Evolutionary conservation across 2,329 filamentous ascomycete species (phyloP), one percentile per base, ranked within the genome.

Genomic region (Akanthomyces muscarius): DNA sequence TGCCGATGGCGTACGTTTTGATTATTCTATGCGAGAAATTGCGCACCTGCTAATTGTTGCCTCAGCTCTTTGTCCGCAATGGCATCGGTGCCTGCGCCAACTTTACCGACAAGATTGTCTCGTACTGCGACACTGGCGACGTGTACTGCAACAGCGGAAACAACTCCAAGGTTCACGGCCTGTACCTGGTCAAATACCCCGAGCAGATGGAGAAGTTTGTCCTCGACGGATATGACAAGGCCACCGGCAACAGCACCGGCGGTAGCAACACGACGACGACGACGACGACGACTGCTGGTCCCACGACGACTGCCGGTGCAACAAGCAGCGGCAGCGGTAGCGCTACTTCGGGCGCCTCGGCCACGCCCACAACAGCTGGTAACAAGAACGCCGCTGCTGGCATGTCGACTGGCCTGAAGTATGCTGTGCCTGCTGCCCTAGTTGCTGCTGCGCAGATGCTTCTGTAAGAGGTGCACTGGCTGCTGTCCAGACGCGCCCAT

Each of bases 41-140:
- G 5, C 11, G 14, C 10, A 59, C 16, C 41, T 23, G 52, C 42
- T 38, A 56, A 25, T 18, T 14, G 30, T 55, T 52, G 2, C n/a
- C 18, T 1, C 41, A 78, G 77, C 65, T 78, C 58, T 77, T 79
- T 64, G 54, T 66, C 41, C 76, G 77, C 48, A 67, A 71, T n/a
- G 69, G 76, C 62, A 67, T 70, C 50, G 70, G 68, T 42, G 67
- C 68, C 16, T 79, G 77, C 69, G 69, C 75, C 64, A 66, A 70
- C 42, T 76, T 77, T 67, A 67, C 68, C 61, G 65, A 71, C 66
- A 73, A 73, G 41, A 67, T 79, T 51, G 69, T 72, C 51, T 77
- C 77, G 4, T 79, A 74, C 68, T 79, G 77, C 69, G 77, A 79
- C 69, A 72, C 66, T 0, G 76, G 76, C 54, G 79, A 81, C 64